phyloP scores from a whole-genome alignment of 2,329 filamentous ascomycete genomes.

The Aspergillus fischeri region DNA sequence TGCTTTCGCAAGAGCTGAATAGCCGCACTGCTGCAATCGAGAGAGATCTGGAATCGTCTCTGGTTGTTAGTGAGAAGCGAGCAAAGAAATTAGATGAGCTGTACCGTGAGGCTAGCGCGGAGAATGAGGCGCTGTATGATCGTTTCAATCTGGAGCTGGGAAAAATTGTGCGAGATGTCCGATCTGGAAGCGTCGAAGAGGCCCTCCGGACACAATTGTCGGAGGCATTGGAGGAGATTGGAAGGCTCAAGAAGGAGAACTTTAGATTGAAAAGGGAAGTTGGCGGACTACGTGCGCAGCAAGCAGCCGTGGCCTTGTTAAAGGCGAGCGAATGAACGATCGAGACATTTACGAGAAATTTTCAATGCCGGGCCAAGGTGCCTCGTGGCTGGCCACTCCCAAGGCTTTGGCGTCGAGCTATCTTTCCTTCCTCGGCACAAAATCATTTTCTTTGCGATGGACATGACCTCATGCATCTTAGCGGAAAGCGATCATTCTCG shows the following conservation, averaged over 20 bases:
- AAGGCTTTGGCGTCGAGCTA: not conserved
- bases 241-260: constrained; percentile 79
- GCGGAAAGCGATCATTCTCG: constrained; percentile 9
- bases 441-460: constrained; percentile 3
- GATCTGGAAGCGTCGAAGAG: constrained; percentile 72
- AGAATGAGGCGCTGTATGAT: constrained; percentile 90
- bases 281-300: constrained; percentile 59
- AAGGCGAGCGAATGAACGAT: constrained; percentile 26
- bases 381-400: constrained; percentile 8
- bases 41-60: constrained; percentile 65
- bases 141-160: constrained; percentile 87
- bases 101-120: constrained; percentile 79
- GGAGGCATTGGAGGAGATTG: constrained; percentile 72
- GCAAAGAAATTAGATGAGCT: constrained; percentile 80
- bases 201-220: constrained; percentile 68
- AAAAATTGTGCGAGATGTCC: constrained; percentile 73
- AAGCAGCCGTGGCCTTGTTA: constrained; percentile 30
- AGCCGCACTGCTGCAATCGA: constrained; percentile 62
- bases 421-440: not conserved
- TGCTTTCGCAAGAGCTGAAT: constrained; percentile 55
- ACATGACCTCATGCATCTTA: constrained; percentile 17
- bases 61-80: constrained; percentile 72
- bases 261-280: constrained; percentile 77
- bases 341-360: constrained; percentile 3
- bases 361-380: constrained; percentile 3